Evolutionary conservation across 352 stramenopile genomes (phyloP), one percentile per base, ranked within the genome.

Genomic region (Nothophytophthora sp.): DNA sequence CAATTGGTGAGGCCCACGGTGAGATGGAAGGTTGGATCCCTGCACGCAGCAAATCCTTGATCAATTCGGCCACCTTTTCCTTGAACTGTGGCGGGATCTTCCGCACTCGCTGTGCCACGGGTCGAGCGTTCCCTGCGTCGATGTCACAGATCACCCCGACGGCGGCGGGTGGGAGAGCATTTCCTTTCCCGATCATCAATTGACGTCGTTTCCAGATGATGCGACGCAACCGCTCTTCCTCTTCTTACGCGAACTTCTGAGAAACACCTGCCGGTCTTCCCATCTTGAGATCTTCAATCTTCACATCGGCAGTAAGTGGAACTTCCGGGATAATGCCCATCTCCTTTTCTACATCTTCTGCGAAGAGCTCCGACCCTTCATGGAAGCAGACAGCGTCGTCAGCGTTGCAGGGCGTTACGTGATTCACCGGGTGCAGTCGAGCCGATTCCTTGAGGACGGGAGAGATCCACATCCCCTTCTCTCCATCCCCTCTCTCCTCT

Each of bases 1-100:
- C 63, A n/a, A 73, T 77, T 11, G 61, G 67, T 2, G 67, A 70
- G 0, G 62, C 57, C 67, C 62, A 57, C 15, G 36, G 50, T 0
- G 66, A 76, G 0, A n/a, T 61, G 0, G 60, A 71, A 0, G 34
- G 25, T 2, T 5, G 4, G 27, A 74, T 60, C n/a, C 39, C 52
- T 1, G 45, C 33, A 0, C 9, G 3, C 5, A 79, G 29, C 0
- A 70, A 18, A n/a, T 37, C 69, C 32, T 70, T 64, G 9, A 73
- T 15, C 18, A 75, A 11, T 20, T 73, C 27, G 10, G 42, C 62
- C 10, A 75, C 1, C 23, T 62, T 62, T 1, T 63, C 60, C 0
- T 50, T 13, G 13, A 50, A 58, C n/a, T 66, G n/a, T 0, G 58
- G 48, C 0, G 55, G 47, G 0, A 73, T 40, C 24, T 55, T 51